Conservation (phyloP, 106 monocot genomes). For the Agapanthus africanus region DNA sequence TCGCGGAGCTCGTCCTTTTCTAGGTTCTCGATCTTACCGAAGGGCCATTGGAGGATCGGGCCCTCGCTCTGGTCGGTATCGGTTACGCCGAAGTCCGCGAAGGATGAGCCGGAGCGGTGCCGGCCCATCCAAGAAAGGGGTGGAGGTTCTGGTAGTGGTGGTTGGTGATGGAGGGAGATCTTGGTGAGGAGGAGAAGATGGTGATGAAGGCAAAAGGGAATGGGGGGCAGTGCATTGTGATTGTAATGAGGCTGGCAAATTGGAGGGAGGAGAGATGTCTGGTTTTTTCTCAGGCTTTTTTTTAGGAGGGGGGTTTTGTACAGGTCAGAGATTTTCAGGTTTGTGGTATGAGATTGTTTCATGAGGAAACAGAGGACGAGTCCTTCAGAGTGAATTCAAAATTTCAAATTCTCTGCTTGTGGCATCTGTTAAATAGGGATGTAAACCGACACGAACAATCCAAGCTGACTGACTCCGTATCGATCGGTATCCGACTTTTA, state of each 20-base stretch:
- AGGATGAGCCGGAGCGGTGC: conserved; percentile 19
- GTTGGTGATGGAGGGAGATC: not conserved
- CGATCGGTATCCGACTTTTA: too few species aligned
- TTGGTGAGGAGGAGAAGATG: too few species aligned
- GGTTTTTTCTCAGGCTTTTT: not conserved
- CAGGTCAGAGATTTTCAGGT: too few species aligned
- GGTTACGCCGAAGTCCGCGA: conserved; percentile 7
- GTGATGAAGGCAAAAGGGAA: too few species aligned
- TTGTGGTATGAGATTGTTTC: too few species aligned
- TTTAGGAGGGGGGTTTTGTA: too few species aligned
- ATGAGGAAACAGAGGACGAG: too few species aligned
- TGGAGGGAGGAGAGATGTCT: not conserved
- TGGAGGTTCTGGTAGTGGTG: not conserved
- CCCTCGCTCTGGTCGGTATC: conserved; percentile 2
- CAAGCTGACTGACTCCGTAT: too few species aligned
- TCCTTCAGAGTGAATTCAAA: too few species aligned
- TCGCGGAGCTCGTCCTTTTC: conserved; percentile 53
- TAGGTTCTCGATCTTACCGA: conserved; percentile 50
- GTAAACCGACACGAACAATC: too few species aligned
- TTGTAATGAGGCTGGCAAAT: not conserved
- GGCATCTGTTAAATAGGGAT: too few species aligned
- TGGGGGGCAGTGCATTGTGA: not conserved
- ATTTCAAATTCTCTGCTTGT: too few species aligned
- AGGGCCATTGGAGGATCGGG: conserved; percentile 59
- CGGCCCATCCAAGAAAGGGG: conserved; percentile 15